Percentiles rank a stretch among this genome's conserved stretches.
phyloP scores from a whole-genome alignment of 805 yeast species.

The Suhomyces emberorum region DNA sequence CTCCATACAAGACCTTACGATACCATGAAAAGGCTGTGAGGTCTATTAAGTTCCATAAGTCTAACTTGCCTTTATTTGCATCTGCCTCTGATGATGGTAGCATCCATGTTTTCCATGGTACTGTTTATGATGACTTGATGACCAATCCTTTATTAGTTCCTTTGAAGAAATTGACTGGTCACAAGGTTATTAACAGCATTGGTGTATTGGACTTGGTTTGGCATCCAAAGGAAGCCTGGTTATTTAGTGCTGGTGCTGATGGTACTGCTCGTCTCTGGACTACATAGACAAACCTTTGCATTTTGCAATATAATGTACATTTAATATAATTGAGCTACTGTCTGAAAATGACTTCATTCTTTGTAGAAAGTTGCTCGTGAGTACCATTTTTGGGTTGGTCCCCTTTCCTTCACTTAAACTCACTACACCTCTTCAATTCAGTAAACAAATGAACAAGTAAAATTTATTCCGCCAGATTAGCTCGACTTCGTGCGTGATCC shows the following conservation, averaged over 20 bases:
- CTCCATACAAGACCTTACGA: constrained; percentile 93
- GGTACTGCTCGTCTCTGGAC: constrained; percentile 97
- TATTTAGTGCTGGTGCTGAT: constrained; percentile 96
- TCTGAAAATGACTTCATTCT: too few relatives aligned
- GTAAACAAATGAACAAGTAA: too few relatives aligned
- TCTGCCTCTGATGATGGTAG: constrained; percentile 94
- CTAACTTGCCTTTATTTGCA: constrained; percentile 83
- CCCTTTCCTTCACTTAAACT: too few relatives aligned
- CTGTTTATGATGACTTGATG: constrained; percentile 93
- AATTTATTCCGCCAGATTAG: too few relatives aligned
- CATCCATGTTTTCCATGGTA: constrained; percentile 92
- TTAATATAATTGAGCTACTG: too few relatives aligned
- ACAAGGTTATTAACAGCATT: constrained; percentile 69
- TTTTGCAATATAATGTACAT: too few relatives aligned
- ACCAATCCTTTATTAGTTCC: constrained; percentile 96
- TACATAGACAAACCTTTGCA: constrained; percentile 42
- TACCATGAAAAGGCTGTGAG: constrained; percentile 96
- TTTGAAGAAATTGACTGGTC: constrained; percentile 89
- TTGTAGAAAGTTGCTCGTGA: too few relatives aligned
- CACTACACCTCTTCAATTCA: too few relatives aligned
- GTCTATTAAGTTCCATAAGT: constrained; percentile 80
- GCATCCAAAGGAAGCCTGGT: constrained; percentile 99
- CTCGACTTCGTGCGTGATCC: too few relatives aligned
- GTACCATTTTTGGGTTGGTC: too few relatives aligned
- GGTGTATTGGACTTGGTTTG: constrained; percentile 87